Evolutionary conservation across 768 basidiomycete species (phyloP), one percentile per base, ranked within the genome.

Genomic region (Calocybe cyanea): DNA sequence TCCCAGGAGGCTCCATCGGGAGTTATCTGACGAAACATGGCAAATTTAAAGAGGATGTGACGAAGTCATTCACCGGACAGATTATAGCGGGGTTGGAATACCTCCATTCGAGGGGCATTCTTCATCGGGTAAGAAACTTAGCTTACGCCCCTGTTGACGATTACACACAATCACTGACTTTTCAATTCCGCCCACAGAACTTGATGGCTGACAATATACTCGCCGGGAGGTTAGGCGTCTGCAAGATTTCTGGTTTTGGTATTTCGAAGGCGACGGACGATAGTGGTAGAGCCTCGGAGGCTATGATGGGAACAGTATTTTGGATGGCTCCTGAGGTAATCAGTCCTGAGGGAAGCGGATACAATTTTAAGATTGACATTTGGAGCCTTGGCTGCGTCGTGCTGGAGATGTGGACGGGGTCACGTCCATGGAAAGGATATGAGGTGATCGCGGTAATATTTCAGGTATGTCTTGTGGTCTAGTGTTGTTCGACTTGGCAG

Each of bases 291-390:
- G 87, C 87, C 41, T 83, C 80, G 52, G 94, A 93, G 1, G 88
- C 90, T 18, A 93, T 99, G 92, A 89, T 92, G 63, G 96, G 96
- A 19, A 94, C 94, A n/a, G 88, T 98, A 28, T 98, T 96, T n/a
- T n/a, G n/a, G n/a, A n/a, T n/a, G n/a, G n/a, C n/a, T n/a, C n/a
- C n/a, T n/a, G n/a, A n/a, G n/a, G 90, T 96, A 43, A 80, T 92
- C 49, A 84, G 92, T 51, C 84, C 87, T 25, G 80, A 87, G 63
- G 83, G 85, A 63, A 85, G 86, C 55, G 92, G 92, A 0, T 98
- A 98, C 64, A 94, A 92, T 56, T 91, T 87, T n/a, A n/a, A n/a
- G n/a, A n/a, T n/a, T n/a, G n/a, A n/a, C n/a, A n/a, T n/a, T n/a
- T n/a, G n/a, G n/a, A n/a, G n/a, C n/a, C n/a, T n/a, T n/a, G n/a